Evolutionary conservation across 495 filamentous ascomycete species (phyloP).

Genomic region (Amphirosellinia nigrospora): DNA sequence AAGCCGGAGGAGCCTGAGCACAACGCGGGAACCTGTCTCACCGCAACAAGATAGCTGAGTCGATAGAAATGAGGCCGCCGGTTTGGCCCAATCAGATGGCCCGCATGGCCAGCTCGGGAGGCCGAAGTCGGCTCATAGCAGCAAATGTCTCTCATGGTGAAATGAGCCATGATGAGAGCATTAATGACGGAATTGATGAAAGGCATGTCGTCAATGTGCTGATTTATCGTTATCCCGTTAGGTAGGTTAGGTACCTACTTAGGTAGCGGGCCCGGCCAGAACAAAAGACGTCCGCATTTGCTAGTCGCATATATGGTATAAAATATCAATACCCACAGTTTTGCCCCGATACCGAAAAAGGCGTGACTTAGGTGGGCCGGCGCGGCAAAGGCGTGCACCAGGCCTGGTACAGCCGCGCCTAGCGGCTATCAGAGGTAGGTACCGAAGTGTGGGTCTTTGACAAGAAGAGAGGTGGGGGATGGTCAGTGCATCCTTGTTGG

Average conservation of each 20-base stretch:
- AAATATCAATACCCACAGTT: not conserved
- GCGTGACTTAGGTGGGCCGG: not conserved
- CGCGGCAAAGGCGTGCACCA: not conserved
- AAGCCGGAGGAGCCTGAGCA: not conserved
- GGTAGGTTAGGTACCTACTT: no score
- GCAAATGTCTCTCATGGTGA: not conserved
- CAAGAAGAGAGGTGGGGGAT: not conserved
- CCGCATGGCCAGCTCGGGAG: not conserved
- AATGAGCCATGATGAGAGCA: conserved; percentile 19
- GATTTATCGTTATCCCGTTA: conserved; percentile 45
- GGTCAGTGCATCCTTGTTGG: conserved; percentile 7
- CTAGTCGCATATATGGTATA: conserved; percentile 14
- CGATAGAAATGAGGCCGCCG: not conserved
- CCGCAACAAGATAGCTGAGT: conserved; percentile 19
- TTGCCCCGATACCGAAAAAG: not conserved
- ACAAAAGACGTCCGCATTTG: not conserved
- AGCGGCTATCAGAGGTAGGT: not conserved
- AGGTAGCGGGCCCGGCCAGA: no score
- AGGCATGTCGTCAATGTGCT: conserved; percentile 25
- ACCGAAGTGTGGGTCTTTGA: not conserved
- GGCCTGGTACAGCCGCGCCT: not conserved
- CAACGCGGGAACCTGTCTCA: no score
- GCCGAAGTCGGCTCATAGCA: conserved; percentile 15
- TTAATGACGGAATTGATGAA: conserved; percentile 22
- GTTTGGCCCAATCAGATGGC: not conserved